These are phyloP conservation scores for Schwanniomyces occidentalis DNA, from an alignment of 805 yeast species.

Conservation along the genomic window DNA sequence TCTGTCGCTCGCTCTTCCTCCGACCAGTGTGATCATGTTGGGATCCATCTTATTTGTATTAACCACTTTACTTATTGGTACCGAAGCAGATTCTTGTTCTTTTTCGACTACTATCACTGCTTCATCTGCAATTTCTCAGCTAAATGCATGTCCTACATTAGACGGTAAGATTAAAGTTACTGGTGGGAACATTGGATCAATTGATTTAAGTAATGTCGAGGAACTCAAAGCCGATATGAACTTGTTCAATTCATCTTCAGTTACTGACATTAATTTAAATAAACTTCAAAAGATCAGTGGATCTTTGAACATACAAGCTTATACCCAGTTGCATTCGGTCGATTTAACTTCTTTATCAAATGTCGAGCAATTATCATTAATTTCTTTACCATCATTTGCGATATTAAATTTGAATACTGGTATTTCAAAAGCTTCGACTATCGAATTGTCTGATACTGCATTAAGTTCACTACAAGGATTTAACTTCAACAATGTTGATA, in stretches of 20 bases:
- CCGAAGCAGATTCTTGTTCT: slow-evolving; percentile 30
- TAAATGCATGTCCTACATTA: slow-evolving; percentile 43
- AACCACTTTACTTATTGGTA: slow-evolving; percentile 6
- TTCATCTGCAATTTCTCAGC: slow-evolving; percentile 32
- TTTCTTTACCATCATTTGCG: slow-evolving; percentile 44
- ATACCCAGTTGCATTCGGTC: slow-evolving; percentile 39
- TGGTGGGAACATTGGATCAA: slow-evolving; percentile 29
- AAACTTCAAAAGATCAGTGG: slow-evolving; percentile 34
- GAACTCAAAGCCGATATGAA: slow-evolving; percentile 30
- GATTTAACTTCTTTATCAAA: slow-evolving; percentile 33
- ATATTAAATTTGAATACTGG: slow-evolving; percentile 37
- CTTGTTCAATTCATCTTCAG: slow-evolving; percentile 41
- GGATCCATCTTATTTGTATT: slow-evolving; percentile 1
- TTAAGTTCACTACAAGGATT: slow-evolving; percentile 35
- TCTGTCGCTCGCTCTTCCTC: no score
- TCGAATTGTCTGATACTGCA: slow-evolving; percentile 44
- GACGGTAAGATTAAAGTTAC: slow-evolving; percentile 39
- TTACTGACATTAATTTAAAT: slow-evolving; percentile 31
- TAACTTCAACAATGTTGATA: slow-evolving; percentile 29
- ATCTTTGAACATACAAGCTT: slow-evolving; percentile 34
- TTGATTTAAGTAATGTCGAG: slow-evolving; percentile 31
- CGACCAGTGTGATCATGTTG: no score
- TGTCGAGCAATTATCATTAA: slow-evolving; percentile 31
- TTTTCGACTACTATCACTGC: slow-evolving; percentile 40
- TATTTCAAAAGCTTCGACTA: slow-evolving; percentile 30